A percentile compares a stretch with the other conserved stretches of the same genome.
These are phyloP conservation scores for Wickerhamomyces bovis DNA, from an alignment of 805 yeast species.

Conservation along the genomic window DNA sequence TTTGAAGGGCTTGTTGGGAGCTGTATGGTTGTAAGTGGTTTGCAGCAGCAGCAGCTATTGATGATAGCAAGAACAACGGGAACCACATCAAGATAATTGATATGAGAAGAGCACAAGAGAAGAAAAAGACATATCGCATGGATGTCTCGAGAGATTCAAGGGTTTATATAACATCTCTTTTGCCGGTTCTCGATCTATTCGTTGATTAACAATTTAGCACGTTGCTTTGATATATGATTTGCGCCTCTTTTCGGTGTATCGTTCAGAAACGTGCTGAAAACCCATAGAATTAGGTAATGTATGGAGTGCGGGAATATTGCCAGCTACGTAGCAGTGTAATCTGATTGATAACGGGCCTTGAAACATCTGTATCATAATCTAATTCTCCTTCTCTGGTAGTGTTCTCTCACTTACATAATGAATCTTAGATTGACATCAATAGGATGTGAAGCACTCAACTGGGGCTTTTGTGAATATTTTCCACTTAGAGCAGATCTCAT, in stretches of 20 bases:
- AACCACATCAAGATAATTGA: background rate
- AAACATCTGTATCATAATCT: too few relatives aligned
- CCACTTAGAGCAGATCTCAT: constrained; percentile 51
- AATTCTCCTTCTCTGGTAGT: too few relatives aligned
- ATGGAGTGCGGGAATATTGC: too few relatives aligned
- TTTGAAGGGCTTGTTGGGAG: constrained; percentile 13
- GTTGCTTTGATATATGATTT: too few relatives aligned
- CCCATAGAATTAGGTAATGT: too few relatives aligned
- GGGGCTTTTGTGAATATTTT: constrained; percentile 69
- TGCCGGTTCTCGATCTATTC: too few relatives aligned
- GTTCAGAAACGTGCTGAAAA: too few relatives aligned
- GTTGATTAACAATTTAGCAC: too few relatives aligned
- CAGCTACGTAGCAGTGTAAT: too few relatives aligned
- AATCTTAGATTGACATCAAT: constrained; percentile 45
- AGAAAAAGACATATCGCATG: background rate
- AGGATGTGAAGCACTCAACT: constrained; percentile 62
- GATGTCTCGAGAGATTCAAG: background rate
- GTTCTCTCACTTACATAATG: background rate
- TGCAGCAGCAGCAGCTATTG: background rate
- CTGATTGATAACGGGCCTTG: too few relatives aligned
- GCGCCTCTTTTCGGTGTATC: too few relatives aligned
- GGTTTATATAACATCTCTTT: too few relatives aligned
- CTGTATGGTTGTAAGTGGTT: constrained; percentile 13
- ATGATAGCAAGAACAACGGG: background rate
- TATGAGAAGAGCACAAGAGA: background rate